phyloP scores from a whole-genome alignment of 345 rosid species.

The Eucalyptus camaldulensis region DNA sequence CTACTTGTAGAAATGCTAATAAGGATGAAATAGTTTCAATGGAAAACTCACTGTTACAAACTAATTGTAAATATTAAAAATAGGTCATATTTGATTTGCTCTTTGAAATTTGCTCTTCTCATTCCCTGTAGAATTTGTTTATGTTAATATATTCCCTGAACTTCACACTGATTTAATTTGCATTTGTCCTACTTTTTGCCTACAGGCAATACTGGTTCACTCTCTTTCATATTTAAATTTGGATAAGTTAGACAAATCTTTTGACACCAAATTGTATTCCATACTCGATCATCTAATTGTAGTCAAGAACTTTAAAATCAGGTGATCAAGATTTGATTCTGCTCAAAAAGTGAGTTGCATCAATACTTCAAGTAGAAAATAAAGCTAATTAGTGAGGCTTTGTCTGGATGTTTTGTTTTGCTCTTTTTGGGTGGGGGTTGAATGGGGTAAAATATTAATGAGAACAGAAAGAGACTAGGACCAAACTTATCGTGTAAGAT shows the following conservation, averaged over 20 bases:
- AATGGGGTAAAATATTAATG: background rate
- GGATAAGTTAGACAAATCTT: background rate
- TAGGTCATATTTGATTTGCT: background rate
- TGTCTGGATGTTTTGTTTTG: background rate
- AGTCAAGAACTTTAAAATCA: background rate
- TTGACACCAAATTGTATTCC: background rate
- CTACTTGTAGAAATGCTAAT: background rate
- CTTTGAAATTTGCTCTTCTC: background rate
- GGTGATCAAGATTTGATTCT: background rate
- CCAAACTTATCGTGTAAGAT: background rate
- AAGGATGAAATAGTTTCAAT: background rate
- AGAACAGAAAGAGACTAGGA: background rate
- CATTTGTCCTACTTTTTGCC: background rate
- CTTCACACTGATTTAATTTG: background rate
- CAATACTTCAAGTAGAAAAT: background rate
- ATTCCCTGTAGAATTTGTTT: background rate
- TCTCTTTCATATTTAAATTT: background rate
- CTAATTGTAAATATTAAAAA: background rate
- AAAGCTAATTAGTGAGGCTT: background rate
- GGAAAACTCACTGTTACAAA: background rate
- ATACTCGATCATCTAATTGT: background rate
- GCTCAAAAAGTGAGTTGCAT: background rate
- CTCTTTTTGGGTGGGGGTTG: background rate
- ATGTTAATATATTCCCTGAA: background rate
- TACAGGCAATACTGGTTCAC: background rate